These are phyloP conservation scores for Cymodocea nodosa DNA, from an alignment of 116 monocot genomes.

Conservation along the genomic window DNA sequence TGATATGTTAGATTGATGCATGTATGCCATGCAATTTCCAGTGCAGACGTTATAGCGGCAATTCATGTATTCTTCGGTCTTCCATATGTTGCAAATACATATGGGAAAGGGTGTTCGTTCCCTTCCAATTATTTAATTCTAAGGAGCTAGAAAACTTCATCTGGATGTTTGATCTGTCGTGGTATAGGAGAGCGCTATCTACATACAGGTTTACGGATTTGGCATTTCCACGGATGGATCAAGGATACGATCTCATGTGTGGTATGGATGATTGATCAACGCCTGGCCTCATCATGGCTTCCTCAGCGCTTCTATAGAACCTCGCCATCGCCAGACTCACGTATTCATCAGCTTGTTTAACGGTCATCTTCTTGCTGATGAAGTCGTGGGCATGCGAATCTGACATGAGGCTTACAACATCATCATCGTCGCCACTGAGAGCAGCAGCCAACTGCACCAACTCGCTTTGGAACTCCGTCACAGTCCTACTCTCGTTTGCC, in stretches of 20 bases:
- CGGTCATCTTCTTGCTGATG: conserved; percentile 38
- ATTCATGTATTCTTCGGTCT: too few species aligned
- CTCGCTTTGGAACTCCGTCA: conserved; percentile 73
- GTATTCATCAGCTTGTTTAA: conserved; percentile 51
- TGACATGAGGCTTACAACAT: background rate
- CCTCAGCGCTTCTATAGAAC: conserved; percentile 30
- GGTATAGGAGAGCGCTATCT: background rate
- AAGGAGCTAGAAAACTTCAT: conserved; percentile 1
- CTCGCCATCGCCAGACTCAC: conserved; percentile 29
- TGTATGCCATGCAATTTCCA: too few species aligned
- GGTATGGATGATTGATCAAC: conserved; percentile 27
- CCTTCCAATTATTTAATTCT: background rate
- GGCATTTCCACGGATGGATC: background rate
- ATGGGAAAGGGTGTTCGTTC: too few species aligned
- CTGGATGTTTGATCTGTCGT: background rate
- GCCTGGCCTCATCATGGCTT: conserved; percentile 23
- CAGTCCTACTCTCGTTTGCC: conserved; percentile 26
- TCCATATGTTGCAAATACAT: too few species aligned
- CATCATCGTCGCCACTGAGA: conserved; percentile 38
- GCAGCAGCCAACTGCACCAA: conserved; percentile 50
- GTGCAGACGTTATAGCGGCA: too few species aligned
- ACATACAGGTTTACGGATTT: background rate
- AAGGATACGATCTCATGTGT: conserved; percentile 11
- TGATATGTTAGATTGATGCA: too few species aligned
- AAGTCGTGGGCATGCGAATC: conserved; percentile 10